Percentiles rank a stretch among this genome's conserved stretches.
Conservation (phyloP, 2,329 filamentous ascomycete species). For the Ophiocordyceps australis region DNA sequence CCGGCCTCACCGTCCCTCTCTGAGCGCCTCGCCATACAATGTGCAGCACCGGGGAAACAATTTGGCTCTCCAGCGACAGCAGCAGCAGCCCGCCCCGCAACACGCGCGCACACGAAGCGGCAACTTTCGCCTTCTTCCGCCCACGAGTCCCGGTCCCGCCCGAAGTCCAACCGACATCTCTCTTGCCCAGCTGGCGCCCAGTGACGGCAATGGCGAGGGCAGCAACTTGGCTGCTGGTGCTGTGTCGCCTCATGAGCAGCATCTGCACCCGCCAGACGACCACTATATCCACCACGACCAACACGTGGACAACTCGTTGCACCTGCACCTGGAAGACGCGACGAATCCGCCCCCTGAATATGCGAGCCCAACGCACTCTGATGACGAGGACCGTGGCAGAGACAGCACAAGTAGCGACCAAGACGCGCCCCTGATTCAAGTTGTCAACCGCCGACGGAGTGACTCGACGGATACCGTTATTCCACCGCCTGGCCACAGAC, state of each 20-base stretch:
- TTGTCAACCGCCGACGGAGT: slow-evolving; percentile 30
- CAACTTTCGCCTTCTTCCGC: slow-evolving; percentile 56
- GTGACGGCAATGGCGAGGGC: slow-evolving; percentile 51
- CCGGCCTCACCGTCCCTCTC: slow-evolving; percentile 27
- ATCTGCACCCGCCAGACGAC: slow-evolving; percentile 3
- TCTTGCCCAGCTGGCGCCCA: slow-evolving; percentile 62
- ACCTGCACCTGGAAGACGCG: slow-evolving; percentile 30
- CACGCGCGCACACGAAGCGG: slow-evolving; percentile 63
- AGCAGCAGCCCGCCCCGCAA: slow-evolving; percentile 19
- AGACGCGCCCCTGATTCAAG: slow-evolving; percentile 29
- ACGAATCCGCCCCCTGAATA: slow-evolving; percentile 54
- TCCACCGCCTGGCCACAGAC: slow-evolving; percentile 1
- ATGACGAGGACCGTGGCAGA: slow-evolving; percentile 30
- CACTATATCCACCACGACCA: slow-evolving; percentile 7
- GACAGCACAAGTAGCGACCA: slow-evolving; percentile 42
- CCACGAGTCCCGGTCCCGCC: slow-evolving; percentile 74
- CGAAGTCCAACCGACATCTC: slow-evolving; percentile 93
- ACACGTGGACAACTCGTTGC: slow-evolving; percentile 18
- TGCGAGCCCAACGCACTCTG: slow-evolving; percentile 44
- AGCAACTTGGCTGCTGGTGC: slow-evolving; percentile 12
- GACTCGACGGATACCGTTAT: slow-evolving; percentile 19
- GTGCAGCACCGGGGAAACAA: slow-evolving; percentile 24
- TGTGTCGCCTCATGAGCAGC: neutral
- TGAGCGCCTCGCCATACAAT: slow-evolving; percentile 15
- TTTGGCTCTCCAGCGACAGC: too few species aligned